Percentiles rank a stretch among this genome's conserved stretches.
Evolutionary conservation across 2,329 filamentous ascomycete species (phyloP).

Genomic region (Fusarium solani-melongenae): DNA sequence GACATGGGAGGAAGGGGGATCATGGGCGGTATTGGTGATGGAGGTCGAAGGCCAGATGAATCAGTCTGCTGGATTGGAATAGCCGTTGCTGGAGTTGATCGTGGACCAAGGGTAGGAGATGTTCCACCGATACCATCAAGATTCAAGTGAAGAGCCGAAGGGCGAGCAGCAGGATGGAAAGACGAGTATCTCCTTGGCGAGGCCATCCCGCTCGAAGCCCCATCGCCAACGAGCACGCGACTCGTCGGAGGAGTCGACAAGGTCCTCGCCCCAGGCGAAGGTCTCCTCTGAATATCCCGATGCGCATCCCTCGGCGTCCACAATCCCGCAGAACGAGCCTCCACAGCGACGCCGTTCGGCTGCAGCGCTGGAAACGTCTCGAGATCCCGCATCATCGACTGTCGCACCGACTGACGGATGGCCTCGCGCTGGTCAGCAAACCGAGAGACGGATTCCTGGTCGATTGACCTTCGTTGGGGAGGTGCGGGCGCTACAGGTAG

Average conservation of each 20-base stretch:
- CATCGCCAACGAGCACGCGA: conserved; percentile 49
- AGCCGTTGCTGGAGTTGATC: conserved; percentile 39
- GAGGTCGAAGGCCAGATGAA: conserved; percentile 46
- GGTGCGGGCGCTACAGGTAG: conserved; percentile 62
- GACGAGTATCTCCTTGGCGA: conserved; percentile 62
- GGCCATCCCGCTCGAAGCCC: conserved; percentile 41
- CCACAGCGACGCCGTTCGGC: conserved; percentile 40
- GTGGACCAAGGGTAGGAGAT: conserved; percentile 28
- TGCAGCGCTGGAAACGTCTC: conserved; percentile 29
- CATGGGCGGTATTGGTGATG: conserved; percentile 63
- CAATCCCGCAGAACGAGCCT: conserved; percentile 34
- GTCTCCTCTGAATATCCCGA: conserved; percentile 45
- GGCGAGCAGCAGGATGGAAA: conserved; percentile 58
- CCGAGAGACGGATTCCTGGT: conserved; percentile 50
- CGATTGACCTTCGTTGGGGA: conserved; percentile 50
- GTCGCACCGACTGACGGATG: conserved; percentile 44
- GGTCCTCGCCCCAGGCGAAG: conserved; percentile 53
- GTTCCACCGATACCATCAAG: conserved; percentile 39
- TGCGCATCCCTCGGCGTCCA: conserved; percentile 21
- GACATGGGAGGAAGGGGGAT: conserved; percentile 76
- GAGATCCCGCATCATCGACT: conserved; percentile 43
- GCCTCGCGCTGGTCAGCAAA: conserved; percentile 45
- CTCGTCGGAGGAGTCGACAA: conserved; percentile 65
- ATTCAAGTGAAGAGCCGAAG: conserved; percentile 59
- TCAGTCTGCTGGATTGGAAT: conserved; percentile 40